phyloP scores from a whole-genome alignment of 1,284 basidiomycete species.

The Tranzscheliella williamsii region DNA sequence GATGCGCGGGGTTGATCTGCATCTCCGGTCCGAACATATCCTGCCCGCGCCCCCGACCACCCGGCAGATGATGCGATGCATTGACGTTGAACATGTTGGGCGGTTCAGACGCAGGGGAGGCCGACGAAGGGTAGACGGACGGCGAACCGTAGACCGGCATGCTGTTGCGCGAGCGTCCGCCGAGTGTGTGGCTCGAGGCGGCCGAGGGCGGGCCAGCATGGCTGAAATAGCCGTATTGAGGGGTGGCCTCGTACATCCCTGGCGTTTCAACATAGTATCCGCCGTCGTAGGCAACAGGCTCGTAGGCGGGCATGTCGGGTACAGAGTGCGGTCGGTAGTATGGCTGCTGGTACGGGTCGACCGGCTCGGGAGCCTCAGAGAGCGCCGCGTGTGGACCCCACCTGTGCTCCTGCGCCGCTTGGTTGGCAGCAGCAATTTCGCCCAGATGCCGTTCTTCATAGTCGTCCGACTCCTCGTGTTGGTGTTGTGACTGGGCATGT shows the following conservation, averaged over 20 bases:
- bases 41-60: conserved; percentile 3
- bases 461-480: conserved; percentile 22
- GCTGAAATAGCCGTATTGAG: conserved; percentile 4
- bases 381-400: conserved; percentile 29
- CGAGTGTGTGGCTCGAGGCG: conserved; percentile 18
- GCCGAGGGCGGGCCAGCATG: conserved; percentile 12
- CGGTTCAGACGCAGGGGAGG: conserved; percentile 24
- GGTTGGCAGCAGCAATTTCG: conserved; percentile 33
- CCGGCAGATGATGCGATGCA: conserved; percentile 39
- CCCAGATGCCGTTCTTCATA: conserved; percentile 40
- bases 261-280: conserved; percentile 23
- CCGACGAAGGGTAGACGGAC: conserved; percentile 8
- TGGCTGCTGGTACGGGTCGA: conserved; percentile 12
- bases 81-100: conserved; percentile 38
- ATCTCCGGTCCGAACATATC: conserved; percentile 3
- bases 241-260: conserved; percentile 4
- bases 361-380: conserved; percentile 21
- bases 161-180: conserved; percentile 16
- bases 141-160: conserved; percentile 22
- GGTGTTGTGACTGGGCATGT: conserved; percentile 8
- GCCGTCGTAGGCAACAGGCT: conserved; percentile 15
- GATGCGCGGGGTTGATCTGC: background rate
- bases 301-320: conserved; percentile 14
- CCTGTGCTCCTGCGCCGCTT: conserved; percentile 27
- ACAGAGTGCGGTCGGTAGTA: conserved; percentile 5